Percentiles rank a stretch among this genome's conserved stretches.
Conservation (phyloP, 306 rosid species). For the Sicyos baderoa region DNA sequence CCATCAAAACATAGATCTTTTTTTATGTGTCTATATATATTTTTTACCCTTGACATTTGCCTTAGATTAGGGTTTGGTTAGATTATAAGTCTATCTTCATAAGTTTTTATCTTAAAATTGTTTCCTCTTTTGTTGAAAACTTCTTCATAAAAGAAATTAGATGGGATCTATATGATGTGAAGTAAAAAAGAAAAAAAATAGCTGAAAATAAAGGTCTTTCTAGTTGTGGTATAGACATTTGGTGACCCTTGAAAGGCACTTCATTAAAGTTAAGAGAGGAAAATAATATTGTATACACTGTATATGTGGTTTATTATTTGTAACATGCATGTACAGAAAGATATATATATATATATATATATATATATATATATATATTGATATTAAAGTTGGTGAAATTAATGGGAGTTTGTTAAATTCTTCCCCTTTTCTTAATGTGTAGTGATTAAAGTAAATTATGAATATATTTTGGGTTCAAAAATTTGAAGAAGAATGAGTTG, state of each 20-base stretch:
- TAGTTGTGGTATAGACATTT: no score
- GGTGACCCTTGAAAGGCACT: no score
- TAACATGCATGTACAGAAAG: slow-evolving; percentile 6
- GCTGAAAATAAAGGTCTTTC: neutral
- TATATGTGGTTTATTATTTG: slow-evolving; percentile 12
- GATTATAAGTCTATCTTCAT: neutral
- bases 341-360: no score
- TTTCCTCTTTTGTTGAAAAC: neutral
- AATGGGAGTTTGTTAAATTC: no score
- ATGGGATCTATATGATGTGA: neutral
- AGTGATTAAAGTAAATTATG: no score
- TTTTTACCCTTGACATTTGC: neutral
- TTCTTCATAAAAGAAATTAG: neutral
- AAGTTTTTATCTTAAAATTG: neutral
- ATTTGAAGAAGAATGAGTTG: neutral
- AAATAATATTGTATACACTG: slow-evolving; percentile 6
- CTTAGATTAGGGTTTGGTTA: neutral
- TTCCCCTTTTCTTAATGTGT: no score
- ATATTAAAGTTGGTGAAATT: no score
- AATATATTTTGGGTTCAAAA: neutral
- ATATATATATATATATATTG: no score
- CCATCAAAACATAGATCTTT: no score
- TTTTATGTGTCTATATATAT: neutral
- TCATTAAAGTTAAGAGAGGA: neutral
- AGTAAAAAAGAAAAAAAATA: neutral